phyloP scores from a whole-genome alignment of 371 early-diverging fungal species.

The Globomyces sp. region DNA sequence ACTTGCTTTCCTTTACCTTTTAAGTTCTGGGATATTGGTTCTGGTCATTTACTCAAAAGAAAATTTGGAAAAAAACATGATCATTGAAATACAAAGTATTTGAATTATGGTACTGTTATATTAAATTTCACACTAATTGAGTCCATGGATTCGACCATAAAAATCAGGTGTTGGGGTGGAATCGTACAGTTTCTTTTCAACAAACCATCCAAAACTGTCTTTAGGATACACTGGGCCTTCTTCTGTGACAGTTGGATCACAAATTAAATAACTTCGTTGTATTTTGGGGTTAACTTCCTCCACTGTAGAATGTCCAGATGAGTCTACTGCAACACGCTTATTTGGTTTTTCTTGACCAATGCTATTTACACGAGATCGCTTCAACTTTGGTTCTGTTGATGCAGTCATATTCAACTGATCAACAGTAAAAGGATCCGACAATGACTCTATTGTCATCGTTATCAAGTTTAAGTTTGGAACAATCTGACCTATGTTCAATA shows the following conservation, averaged over 20 bases:
- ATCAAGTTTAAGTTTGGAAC: too few relatives aligned
- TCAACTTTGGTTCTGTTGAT: not conserved
- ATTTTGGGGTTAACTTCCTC: not conserved
- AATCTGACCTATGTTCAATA: too few relatives aligned
- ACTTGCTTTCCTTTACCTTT: too few relatives aligned
- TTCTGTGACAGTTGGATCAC: not conserved
- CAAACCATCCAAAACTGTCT: not conserved
- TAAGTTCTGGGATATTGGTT: too few relatives aligned
- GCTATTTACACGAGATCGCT: not conserved
- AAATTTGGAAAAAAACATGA: too few relatives aligned
- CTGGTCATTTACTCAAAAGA: too few relatives aligned
- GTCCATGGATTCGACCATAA: slow-evolving; percentile 1
- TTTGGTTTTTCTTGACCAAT: not conserved
- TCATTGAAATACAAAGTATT: too few relatives aligned
- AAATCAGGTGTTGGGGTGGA: not conserved
- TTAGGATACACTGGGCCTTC: not conserved
- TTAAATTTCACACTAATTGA: not conserved
- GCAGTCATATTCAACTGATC: not conserved
- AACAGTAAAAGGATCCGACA: not conserved
- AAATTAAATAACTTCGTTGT: slow-evolving; percentile 5
- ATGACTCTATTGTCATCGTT: too few relatives aligned
- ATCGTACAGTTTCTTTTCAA: not conserved
- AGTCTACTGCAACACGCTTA: not conserved
- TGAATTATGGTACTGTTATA: not conserved
- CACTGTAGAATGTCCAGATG: not conserved